These are phyloP conservation scores for Castanospermum australe DNA, from an alignment of 306 rosid species.

Conservation along the genomic window DNA sequence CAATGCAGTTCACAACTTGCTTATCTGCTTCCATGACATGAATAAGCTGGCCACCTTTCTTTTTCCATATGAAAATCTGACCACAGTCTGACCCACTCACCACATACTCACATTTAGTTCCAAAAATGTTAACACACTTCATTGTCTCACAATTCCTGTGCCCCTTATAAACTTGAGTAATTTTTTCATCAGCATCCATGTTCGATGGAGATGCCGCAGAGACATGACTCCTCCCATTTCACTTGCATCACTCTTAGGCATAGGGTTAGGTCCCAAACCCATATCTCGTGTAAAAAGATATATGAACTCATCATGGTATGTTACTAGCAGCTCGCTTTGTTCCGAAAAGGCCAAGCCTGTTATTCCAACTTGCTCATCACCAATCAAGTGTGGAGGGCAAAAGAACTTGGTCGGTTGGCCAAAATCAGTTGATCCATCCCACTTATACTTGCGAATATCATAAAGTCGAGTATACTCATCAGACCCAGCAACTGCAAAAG, in stretches of 20 bases:
- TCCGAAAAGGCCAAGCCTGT: conserved; percentile 81
- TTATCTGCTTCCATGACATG: conserved; percentile 72
- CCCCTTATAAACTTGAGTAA: conserved; percentile 56
- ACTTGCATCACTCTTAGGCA: conserved; percentile 43
- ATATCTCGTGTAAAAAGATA: conserved; percentile 60
- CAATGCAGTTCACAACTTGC: conserved; percentile 61
- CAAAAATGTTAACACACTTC: conserved; percentile 71
- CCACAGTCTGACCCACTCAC: conserved; percentile 82
- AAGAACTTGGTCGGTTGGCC: conserved; percentile 52
- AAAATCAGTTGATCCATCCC: conserved; percentile 58
- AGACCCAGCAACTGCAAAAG: conserved; percentile 61
- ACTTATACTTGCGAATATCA: conserved; percentile 60
- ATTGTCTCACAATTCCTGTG: conserved; percentile 60
- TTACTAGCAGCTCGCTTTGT: conserved; percentile 64
- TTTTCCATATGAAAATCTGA: conserved; percentile 70
- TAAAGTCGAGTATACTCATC: conserved; percentile 60
- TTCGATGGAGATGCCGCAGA: conserved; percentile 28
- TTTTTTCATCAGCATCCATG: conserved; percentile 28
- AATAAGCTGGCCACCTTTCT: conserved; percentile 60
- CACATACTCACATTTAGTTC: conserved; percentile 68
- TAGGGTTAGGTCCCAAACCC: conserved; percentile 60
- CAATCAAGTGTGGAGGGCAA: conserved; percentile 58
- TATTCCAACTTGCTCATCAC: conserved; percentile 48
- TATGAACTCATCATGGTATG: conserved; percentile 55
- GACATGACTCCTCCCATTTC: conserved; percentile 31